Evolutionary conservation across 176 grass and related monocot species (phyloP), one percentile per base, ranked within the genome.

Genomic region (Rhynchospora pubera): DNA sequence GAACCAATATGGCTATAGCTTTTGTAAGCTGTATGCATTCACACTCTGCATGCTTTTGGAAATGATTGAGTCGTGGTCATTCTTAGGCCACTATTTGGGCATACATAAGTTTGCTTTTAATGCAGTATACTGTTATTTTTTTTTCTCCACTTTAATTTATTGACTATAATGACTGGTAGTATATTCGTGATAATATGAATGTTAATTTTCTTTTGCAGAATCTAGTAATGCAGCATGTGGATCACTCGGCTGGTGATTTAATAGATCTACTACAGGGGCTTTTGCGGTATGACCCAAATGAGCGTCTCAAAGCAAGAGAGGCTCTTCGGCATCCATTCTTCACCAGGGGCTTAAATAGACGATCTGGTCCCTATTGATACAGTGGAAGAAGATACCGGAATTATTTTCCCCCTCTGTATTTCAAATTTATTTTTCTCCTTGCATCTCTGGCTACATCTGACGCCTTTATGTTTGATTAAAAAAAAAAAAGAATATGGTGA

Each of bases 261-360:
- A 94, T 98, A 80, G 92, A 98, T 91, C 92, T 98, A 89, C 87
- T 94, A 71, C 90, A 91, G 89, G 92, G 95, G 48, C 95, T 98
- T 84, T 89, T 98, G 69, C 89, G 87, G 4, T 97, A 94, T 62
- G 92, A 97, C 73, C 95, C 95, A 61, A 85, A 87, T 76, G 83
- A 91, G 18, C 91, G 95, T 52, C 68, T 97, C 46, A 93, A 97
- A 84, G 95, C 95, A 78, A 76, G 73, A 48, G 90, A 97, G 51
- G 95, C 95, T 69, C 92, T 97, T 90, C 73, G 84, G 68, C 95
- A 98, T 63, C 95, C 95, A 43, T 98, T 97, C 82, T 98, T 98
- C 83, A 89, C 87, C 1, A 89, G 90, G 91, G 91, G 85, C 85
- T 77, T 64, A 52, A 82, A 90, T 86, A 91, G 90, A 97, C 90